Evolutionary conservation across 306 rosid genomes (phyloP).

Genomic region (Trifolium fragiferum): DNA sequence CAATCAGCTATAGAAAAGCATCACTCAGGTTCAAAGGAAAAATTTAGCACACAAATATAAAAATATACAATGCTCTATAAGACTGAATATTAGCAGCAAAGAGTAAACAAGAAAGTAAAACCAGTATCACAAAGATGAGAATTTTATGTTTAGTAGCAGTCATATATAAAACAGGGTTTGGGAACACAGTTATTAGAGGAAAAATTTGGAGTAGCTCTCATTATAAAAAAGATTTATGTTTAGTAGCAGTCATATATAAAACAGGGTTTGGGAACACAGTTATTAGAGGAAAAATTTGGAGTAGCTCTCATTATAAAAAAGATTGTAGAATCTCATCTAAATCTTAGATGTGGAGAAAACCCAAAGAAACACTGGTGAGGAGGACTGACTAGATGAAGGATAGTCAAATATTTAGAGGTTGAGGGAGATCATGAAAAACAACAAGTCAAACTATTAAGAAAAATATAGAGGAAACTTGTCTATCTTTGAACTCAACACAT

Average conservation of each 20-base stretch:
- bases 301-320: too few relatives aligned
- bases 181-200: neutral
- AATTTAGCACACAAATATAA: neutral
- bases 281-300: neutral
- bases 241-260: neutral
- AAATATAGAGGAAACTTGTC: too few relatives aligned
- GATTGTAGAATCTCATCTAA: too few relatives aligned
- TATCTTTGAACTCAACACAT: too few relatives aligned
- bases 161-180: neutral
- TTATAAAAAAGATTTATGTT: neutral
- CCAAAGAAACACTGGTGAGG: too few relatives aligned
- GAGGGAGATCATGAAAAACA: too few relatives aligned
- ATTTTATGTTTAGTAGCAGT: neutral
- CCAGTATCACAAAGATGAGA: neutral
- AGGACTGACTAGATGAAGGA: too few relatives aligned
- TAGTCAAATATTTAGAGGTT: too few relatives aligned
- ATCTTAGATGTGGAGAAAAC: too few relatives aligned
- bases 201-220: too few relatives aligned
- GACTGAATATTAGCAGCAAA: conserved; percentile 4
- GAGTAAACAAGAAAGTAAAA: neutral
- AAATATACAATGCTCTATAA: neutral
- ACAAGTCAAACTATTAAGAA: too few relatives aligned
- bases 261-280: neutral
- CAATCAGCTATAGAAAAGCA: neutral
- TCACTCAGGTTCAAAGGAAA: neutral